Conservation (phyloP, 1,139 yeast genomes). For the Kurtzmaniella quercitrusa region DNA sequence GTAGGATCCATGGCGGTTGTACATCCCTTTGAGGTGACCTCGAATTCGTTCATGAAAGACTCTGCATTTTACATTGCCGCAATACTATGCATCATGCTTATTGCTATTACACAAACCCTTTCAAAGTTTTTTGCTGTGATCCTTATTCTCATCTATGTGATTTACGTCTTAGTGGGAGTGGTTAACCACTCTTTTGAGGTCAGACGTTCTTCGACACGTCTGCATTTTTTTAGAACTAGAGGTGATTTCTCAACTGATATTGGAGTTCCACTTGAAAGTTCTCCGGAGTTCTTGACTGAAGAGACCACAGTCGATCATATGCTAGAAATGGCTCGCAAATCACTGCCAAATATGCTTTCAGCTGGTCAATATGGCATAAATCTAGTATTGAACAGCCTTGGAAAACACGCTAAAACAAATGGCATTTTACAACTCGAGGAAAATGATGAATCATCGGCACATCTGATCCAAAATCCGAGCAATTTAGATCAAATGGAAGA, state of each 20-base stretch:
- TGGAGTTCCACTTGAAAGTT: not conserved
- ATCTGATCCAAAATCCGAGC: too few relatives aligned
- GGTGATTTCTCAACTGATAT: conserved; percentile 15
- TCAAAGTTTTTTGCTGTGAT: conserved; percentile 41
- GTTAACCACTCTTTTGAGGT: conserved; percentile 24
- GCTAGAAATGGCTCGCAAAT: conserved; percentile 17
- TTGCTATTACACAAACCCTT: conserved; percentile 44
- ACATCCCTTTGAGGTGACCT: conserved; percentile 60
- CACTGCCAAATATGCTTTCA: conserved; percentile 30
- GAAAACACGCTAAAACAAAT: conserved; percentile 20
- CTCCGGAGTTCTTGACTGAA: not conserved
- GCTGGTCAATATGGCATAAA: conserved; percentile 35
- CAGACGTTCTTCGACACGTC: not conserved
- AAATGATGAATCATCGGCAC: not conserved
- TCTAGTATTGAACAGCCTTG: conserved; percentile 30
- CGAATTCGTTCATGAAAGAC: conserved; percentile 52
- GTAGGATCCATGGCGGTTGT: conserved; percentile 71
- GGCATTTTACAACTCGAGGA: not conserved
- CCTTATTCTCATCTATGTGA: conserved; percentile 47
- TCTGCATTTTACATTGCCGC: conserved; percentile 48
- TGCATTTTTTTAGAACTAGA: conserved; percentile 21
- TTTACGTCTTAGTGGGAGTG: conserved; percentile 49
- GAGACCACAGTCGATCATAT: conserved; percentile 29
- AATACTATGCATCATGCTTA: conserved; percentile 33
- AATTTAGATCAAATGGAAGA: not conserved